A percentile compares a stretch with the other conserved stretches of the same genome.
Conservation (phyloP, 2,329 filamentous ascomycete species). For the Trichoderma koningiopsis region DNA sequence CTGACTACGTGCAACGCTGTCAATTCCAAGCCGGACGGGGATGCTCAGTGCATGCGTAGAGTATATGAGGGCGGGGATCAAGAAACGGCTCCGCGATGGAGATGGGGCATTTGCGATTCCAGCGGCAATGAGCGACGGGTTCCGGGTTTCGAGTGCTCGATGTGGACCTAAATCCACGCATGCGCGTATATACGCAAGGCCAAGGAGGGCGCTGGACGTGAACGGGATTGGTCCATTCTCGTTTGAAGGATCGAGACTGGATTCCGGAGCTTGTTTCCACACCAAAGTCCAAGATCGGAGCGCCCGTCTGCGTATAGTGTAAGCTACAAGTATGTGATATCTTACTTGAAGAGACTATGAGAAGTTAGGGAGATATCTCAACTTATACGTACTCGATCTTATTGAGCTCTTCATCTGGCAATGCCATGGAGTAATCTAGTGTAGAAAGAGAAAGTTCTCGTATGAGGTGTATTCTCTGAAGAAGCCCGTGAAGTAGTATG, state of each 20-base stretch:
- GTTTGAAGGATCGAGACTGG: background rate
- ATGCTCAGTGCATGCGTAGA: background rate
- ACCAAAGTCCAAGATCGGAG: background rate
- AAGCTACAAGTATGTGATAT: background rate
- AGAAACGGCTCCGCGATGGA: background rate
- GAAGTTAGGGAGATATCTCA: background rate
- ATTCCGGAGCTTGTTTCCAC: background rate
- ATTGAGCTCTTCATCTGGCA: background rate
- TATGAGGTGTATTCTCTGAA: background rate
- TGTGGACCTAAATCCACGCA: background rate
- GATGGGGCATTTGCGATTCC: background rate
- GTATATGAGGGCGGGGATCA: background rate
- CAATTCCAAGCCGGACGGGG: background rate
- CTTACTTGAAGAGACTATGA: background rate
- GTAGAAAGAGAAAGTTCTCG: background rate
- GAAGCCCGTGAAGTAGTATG: background rate
- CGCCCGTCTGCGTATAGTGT: background rate
- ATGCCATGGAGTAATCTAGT: background rate
- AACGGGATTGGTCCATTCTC: background rate
- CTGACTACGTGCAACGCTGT: background rate
- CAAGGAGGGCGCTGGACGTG: background rate
- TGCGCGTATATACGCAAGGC: background rate
- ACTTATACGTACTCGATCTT: background rate
- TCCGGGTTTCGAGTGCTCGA: background rate
- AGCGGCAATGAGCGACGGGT: background rate